These are phyloP conservation scores for Coniochaeta sp. DNA, from an alignment of 2,329 filamentous ascomycete genomes.

Conservation along the genomic window DNA sequence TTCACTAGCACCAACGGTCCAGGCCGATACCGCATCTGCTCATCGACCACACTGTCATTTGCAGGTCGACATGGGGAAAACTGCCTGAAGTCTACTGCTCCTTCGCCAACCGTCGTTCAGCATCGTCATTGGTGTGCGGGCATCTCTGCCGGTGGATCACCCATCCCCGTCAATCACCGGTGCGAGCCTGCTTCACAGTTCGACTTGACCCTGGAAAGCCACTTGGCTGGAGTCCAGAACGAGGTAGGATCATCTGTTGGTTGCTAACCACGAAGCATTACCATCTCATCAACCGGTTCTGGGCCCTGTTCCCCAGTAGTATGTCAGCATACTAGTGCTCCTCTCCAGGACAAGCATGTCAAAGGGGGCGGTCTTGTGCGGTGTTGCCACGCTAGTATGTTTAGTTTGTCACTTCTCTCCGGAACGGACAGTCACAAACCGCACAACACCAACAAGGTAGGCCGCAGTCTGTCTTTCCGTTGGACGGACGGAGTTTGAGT, in stretches of 20 bases:
- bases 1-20: slow-evolving; percentile 1
- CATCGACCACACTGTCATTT: not conserved
- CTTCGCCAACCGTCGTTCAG: not conserved
- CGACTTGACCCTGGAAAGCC: not conserved
- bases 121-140: not conserved
- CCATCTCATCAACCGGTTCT: not conserved
- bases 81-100: not conserved
- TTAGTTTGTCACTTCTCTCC: not conserved
- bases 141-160: not conserved
- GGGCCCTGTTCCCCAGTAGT: not conserved
- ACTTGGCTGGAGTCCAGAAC: not conserved
- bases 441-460: not conserved
- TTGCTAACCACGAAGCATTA: not conserved
- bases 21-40: not conserved
- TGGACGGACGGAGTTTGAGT: not conserved
- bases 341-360: not conserved
- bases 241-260: not conserved
- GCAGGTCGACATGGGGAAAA: not conserved
- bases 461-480: not conserved
- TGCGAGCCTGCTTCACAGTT: no score
- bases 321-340: not conserved
- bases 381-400: not conserved
- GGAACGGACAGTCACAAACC: not conserved
- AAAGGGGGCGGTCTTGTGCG: not conserved
- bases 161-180: not conserved